Evolutionary conservation across 345 rosid species (phyloP), one percentile per base, ranked within the genome.

Genomic region (Populus pruinosa): DNA sequence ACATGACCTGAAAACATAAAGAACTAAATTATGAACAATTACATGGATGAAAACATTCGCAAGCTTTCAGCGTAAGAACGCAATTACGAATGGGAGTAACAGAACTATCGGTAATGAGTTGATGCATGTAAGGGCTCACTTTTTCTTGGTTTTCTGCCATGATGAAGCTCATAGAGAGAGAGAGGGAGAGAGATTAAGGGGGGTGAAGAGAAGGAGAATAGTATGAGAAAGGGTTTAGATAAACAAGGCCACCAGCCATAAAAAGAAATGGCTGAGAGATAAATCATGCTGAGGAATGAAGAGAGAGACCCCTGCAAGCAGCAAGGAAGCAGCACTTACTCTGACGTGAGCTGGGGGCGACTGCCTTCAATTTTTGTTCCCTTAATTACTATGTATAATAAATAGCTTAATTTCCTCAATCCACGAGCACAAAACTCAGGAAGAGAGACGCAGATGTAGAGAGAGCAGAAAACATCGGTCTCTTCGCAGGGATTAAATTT

Each of bases 261-360:
- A 70, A 76, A 82, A 61, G 69, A 78, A 72, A 35, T 33, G 61
- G 76, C 76, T 67, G 77, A 70, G 76, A 49, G 47, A 78, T 71
- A 29, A 33, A 79, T 78, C 79, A 83, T 70, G 78, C 71, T 84
- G 79, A 78, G 83, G 76, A 72, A 67, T 76, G 69, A 66, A 76
- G 86, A 83, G 82, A 87, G 83, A 85, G 79, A 79, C 76, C 79
- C 80, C 84, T 84, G 92, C 92, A 90, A 88, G 83, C 86, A 90
- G 73, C 65, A 70, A 79, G 64, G 85, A 77, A 75, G 82, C 55
- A 76, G 41, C 39, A 75, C 79, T 77, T 75, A 62, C 63, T 36
- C 49, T 88, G 90, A 89, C 86, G 90, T 86, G 80, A 75, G 62
- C 50, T 74, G 78, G 77, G 77, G 83, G 78, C n/a, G 63, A 27